Conservation (phyloP, 1,284 basidiomycete genomes). For the Pyrrhoderma lamaoense region DNA sequence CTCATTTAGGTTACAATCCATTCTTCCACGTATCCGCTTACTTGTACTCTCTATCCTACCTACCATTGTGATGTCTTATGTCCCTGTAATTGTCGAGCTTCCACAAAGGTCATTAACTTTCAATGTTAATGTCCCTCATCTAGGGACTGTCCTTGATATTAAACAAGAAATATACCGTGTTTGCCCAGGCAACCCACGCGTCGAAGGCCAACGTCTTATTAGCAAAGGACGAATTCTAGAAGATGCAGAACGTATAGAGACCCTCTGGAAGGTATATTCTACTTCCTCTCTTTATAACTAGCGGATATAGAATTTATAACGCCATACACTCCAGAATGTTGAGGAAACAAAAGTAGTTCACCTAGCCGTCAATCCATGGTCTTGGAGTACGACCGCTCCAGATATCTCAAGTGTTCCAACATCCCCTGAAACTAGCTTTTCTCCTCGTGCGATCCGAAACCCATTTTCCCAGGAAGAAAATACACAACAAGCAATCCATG, state of each 20-base stretch:
- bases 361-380: slow-evolving; percentile 67
- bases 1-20: background rate
- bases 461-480: background rate
- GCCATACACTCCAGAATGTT: slow-evolving; percentile 39
- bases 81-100: slow-evolving; percentile 60
- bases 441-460: background rate
- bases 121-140: slow-evolving; percentile 40
- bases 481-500: background rate
- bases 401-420: slow-evolving; percentile 15
- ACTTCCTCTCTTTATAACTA: background rate
- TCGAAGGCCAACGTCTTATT: slow-evolving; percentile 66
- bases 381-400: slow-evolving; percentile 55
- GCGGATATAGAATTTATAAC: slow-evolving; percentile 6
- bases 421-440: background rate
- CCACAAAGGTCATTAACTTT: slow-evolving; percentile 68
- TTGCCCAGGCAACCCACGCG: slow-evolving; percentile 59
- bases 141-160: slow-evolving; percentile 50
- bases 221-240: slow-evolving; percentile 62
- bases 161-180: slow-evolving; percentile 55
- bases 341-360: slow-evolving; percentile 59
- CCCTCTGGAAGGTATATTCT: slow-evolving; percentile 59
- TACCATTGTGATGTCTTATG: slow-evolving; percentile 29
- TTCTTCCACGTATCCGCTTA: background rate
- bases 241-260: slow-evolving; percentile 57
- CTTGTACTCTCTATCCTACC: too few relatives aligned